Evolutionary conservation across 371 early-diverging fungal genomes (phyloP).

Genomic region (Saksenaea vasiformis): DNA sequence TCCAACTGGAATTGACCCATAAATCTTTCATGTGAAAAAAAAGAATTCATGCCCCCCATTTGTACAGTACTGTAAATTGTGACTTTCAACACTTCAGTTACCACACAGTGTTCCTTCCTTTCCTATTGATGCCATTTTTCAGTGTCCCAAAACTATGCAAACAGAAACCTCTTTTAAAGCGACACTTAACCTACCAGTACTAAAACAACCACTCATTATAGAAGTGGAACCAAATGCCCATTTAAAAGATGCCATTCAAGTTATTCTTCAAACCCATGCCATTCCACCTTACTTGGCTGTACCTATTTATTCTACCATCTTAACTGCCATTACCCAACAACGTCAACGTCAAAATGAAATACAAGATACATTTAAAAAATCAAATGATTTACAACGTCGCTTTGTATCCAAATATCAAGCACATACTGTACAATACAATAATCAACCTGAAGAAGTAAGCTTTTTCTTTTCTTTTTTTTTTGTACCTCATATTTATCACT

Average conservation of each 20-base stretch:
- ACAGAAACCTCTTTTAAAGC: neutral
- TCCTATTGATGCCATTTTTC: too few species aligned
- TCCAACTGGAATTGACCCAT: neutral
- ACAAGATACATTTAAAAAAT: constrained; percentile 4
- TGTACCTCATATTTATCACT: neutral
- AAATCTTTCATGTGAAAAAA: neutral
- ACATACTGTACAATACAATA: constrained; percentile 48
- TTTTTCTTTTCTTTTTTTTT: neutral
- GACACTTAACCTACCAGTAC: neutral
- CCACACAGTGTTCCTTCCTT: too few species aligned
- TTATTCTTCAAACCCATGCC: constrained; percentile 31
- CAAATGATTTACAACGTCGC: constrained; percentile 14
- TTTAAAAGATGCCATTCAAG: constrained; percentile 34
- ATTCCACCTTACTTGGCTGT: constrained; percentile 48
- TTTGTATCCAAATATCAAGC: constrained; percentile 43
- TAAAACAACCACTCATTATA: neutral
- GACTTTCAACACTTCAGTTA: too few species aligned
- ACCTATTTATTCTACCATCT: constrained; percentile 42
- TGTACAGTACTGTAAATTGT: neutral
- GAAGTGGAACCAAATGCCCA: neutral
- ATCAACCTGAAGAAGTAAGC: constrained; percentile 50
- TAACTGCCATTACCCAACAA: neutral
- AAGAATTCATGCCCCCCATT: neutral
- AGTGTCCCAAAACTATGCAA: constrained; percentile 3
- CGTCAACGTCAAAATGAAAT: neutral